These are phyloP conservation scores for Globisporangium middletonii DNA, from an alignment of 352 stramenopile genomes.

Conservation along the genomic window DNA sequence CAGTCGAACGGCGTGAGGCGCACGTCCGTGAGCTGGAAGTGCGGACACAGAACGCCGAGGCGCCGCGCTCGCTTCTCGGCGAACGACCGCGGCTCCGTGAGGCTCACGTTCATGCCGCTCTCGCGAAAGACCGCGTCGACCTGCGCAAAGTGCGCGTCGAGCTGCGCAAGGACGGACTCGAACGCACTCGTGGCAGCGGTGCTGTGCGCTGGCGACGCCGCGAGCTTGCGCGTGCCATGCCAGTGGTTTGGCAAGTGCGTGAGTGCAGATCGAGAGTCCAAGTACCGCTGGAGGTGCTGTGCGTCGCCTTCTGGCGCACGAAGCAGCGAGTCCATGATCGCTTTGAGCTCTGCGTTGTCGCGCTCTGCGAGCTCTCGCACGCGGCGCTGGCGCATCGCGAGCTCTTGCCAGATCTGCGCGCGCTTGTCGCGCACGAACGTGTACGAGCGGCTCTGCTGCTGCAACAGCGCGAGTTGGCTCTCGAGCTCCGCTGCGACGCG, in stretches of 20 bases:
- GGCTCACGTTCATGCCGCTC: constrained; percentile 5
- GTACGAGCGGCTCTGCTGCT: not conserved
- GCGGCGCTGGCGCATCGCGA: constrained; percentile 3
- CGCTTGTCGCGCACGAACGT: constrained; percentile 3
- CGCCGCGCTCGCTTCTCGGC: constrained; percentile 7
- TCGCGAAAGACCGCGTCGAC: constrained; percentile 5
- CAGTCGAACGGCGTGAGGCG: constrained; percentile 2
- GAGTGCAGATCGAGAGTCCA: no score
- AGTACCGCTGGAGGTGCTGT: constrained; percentile 6
- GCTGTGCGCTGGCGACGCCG: not conserved
- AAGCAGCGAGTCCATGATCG: not conserved
- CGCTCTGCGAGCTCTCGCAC: constrained; percentile 1
- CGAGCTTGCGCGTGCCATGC: not conserved
- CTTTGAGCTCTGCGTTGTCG: constrained; percentile 8
- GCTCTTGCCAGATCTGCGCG: constrained; percentile 6
- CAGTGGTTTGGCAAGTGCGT: not conserved
- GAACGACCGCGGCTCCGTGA: constrained; percentile 9
- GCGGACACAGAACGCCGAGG: not conserved
- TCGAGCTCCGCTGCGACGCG: constrained; percentile 1
- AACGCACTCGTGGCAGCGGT: not conserved
- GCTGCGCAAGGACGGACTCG: not conserved
- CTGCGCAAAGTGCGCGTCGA: constrained; percentile 5
- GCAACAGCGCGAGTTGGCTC: constrained; percentile 2
- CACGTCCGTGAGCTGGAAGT: constrained; percentile 9
- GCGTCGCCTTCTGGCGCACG: not conserved